Base-by-base conservation (phyloP, 1,284 basidiomycete species). In the Chalciporus piperatoides region DNA sequence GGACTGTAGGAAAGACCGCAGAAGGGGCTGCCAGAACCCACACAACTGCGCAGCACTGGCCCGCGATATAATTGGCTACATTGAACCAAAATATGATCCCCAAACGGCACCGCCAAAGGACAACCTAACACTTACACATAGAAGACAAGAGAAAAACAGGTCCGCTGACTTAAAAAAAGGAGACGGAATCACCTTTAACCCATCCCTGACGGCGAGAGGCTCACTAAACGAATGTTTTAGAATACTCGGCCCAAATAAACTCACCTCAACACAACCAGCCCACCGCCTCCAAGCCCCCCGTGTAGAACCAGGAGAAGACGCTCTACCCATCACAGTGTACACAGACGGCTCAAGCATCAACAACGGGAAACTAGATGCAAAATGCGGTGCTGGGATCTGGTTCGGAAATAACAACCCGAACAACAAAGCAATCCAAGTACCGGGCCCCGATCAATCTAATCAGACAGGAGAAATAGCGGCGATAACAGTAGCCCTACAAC, bases 111-210 rank as follows among this genome's bases (percentile, higher is more conserved):
- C 30, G 2, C n/a, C 6, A 15, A 51, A 45, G 14, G 51, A 53
- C 4, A 2, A 27, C 3, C 39, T 51, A 4, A 52, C 48, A 2
- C 28, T 52, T 5, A 52, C 32, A 0, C 42, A 49, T 3, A 25
- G 30, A 37, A 2, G 21, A 6, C 4, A n/a, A 4, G 39, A 53
- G 12, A 46, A 50, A 2, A 53, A 23, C 21, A 23, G 21, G 5
- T 2, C 21, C 2, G 51, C 27, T 3, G 24, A 11, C 1, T 4
- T 17, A 19, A 14, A 41, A n/a, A 12, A 25, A 4, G n/a, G 40
- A 1, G 42, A 45, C 2, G 30, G 41, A 6, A 42, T 53, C 23
- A 36, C 6, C 4, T 53, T 53, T 3, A 14, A 53, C 30, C 48
- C 36, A 9, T 15, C 42, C 0, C 0, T 52, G 4, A 52, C 43